Evolutionary conservation across 2,329 filamentous ascomycete genomes (phyloP).

Genomic region (Pseudocercospora vitis): DNA sequence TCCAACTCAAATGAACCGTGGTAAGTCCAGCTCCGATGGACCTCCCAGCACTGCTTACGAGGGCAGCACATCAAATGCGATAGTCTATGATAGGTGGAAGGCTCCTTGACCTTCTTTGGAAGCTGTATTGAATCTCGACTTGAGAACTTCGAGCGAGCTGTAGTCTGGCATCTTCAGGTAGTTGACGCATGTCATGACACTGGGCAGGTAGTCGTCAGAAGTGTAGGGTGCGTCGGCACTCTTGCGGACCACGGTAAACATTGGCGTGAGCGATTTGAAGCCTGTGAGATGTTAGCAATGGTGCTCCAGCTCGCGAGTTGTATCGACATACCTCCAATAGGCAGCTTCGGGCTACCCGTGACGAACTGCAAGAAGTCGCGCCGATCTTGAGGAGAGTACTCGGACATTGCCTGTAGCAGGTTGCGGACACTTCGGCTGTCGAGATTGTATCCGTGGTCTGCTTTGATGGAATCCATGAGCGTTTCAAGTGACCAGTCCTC

Average conservation of each 20-base stretch:
- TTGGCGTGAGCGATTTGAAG: slow-evolving; percentile 93
- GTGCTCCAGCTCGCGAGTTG: slow-evolving; percentile 7
- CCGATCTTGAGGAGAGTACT: slow-evolving; percentile 70
- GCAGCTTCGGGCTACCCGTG: slow-evolving; percentile 94
- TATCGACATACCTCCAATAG: slow-evolving; percentile 79
- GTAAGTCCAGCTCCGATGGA: background rate
- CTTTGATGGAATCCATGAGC: slow-evolving; percentile 97
- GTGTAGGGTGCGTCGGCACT: slow-evolving; percentile 92
- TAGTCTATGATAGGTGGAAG: slow-evolving; percentile 68
- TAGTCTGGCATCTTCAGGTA: slow-evolving; percentile 98
- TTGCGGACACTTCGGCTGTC: slow-evolving; percentile 96
- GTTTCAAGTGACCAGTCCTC: slow-evolving; percentile 98
- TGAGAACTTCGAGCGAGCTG: slow-evolving; percentile 72
- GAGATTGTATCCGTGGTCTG: slow-evolving; percentile 97
- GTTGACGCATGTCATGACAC: slow-evolving; percentile 99
- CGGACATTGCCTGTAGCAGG: slow-evolving; percentile 90
- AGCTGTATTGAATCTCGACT: slow-evolving; percentile 75
- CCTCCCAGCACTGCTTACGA: background rate
- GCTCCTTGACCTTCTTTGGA: slow-evolving; percentile 96
- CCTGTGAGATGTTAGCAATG: slow-evolving; percentile 54
- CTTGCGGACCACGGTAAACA: slow-evolving; percentile 99
- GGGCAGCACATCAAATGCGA: background rate
- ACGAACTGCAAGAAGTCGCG: slow-evolving; percentile 97
- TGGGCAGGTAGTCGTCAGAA: slow-evolving; percentile 97
- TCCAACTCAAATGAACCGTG: slow-evolving; percentile 5